A percentile compares a stretch with the other conserved stretches of the same genome.
phyloP scores from a whole-genome alignment of 805 yeast species.

The Diddensiella caesifluorescens region DNA sequence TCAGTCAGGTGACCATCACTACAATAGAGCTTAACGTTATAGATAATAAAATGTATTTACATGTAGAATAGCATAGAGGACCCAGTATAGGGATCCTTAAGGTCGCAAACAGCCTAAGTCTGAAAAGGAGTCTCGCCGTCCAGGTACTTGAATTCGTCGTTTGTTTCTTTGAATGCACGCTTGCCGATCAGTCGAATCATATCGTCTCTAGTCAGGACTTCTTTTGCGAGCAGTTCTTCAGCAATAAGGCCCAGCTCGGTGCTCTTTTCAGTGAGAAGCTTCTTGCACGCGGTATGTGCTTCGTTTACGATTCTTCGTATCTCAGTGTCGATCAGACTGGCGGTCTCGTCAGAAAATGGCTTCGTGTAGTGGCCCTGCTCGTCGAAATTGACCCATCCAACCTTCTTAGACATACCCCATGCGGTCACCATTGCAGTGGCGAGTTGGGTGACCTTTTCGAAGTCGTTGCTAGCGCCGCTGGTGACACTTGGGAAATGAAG shows the following conservation, averaged over 20 bases:
- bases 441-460: constrained; percentile 90
- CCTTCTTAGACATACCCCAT: constrained; percentile 82
- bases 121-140: neutral
- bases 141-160: constrained; percentile 78
- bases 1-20: neutral
- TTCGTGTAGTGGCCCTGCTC: constrained; percentile 65
- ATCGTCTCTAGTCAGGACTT: constrained; percentile 89
- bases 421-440: constrained; percentile 90
- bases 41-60: neutral
- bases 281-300: constrained; percentile 65
- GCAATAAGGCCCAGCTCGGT: constrained; percentile 81
- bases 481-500: constrained; percentile 87
- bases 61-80: neutral
- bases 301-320: constrained; percentile 71
- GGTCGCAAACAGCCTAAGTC: neutral
- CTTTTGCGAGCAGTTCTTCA: constrained; percentile 76
- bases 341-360: constrained; percentile 87
- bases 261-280: constrained; percentile 63
- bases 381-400: constrained; percentile 76
- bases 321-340: constrained; percentile 73
- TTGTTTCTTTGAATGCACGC: constrained; percentile 85
- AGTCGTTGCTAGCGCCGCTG: constrained; percentile 94
- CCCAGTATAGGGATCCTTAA: neutral
- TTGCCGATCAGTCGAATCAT: constrained; percentile 85
- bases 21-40: neutral